Percentiles rank a stretch among this genome's conserved stretches.
phyloP scores from a whole-genome alignment of 208 protist species.

The Crithidia mellificae region DNA sequence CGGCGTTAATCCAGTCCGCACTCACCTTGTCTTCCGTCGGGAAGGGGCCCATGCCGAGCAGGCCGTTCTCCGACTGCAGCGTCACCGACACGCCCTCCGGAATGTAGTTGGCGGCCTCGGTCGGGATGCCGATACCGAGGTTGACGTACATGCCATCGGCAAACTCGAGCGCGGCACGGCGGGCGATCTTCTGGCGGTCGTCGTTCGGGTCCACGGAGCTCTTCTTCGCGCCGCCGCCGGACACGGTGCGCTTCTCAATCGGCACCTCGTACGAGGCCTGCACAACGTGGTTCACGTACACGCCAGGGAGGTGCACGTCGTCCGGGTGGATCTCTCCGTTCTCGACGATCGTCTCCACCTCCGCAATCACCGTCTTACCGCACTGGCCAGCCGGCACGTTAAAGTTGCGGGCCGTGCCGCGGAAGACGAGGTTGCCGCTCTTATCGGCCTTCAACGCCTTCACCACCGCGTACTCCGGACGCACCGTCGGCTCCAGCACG shows the following conservation, averaged over 20 bases:
- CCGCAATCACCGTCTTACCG: slow-evolving; percentile 91
- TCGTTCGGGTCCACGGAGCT: slow-evolving; percentile 46
- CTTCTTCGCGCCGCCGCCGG: slow-evolving; percentile 25
- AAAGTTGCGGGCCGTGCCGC: slow-evolving; percentile 95
- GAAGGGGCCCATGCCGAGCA: slow-evolving; percentile 94
- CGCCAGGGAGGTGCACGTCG: slow-evolving; percentile 93
- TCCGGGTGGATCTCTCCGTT: slow-evolving; percentile 92
- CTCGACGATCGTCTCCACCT: slow-evolving; percentile 96
- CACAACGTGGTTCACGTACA: slow-evolving; percentile 95
- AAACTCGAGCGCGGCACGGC: slow-evolving; percentile 95
- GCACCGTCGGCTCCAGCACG: slow-evolving; percentile 92
- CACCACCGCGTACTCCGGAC: slow-evolving; percentile 92
- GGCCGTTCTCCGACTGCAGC: slow-evolving; percentile 93
- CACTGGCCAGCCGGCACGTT: slow-evolving; percentile 92
- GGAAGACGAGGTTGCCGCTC: slow-evolving; percentile 82
- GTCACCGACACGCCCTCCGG: slow-evolving; percentile 78
- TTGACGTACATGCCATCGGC: slow-evolving; percentile 96
- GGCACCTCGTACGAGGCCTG: slow-evolving; percentile 59
- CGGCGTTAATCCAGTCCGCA: slow-evolving; percentile 96
- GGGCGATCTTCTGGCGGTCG: slow-evolving; percentile 89
- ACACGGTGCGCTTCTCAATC: slow-evolving; percentile 57
- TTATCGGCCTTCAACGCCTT: slow-evolving; percentile 95
- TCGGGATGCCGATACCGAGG: slow-evolving; percentile 97
- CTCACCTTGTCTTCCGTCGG: slow-evolving; percentile 86
- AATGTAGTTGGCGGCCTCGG: slow-evolving; percentile 93